A percentile compares a stretch with the other conserved stretches of the same genome.
These are phyloP conservation scores for Xylariaceae sp. DNA, from an alignment of 2,329 filamentous ascomycete species.

Conservation along the genomic window DNA sequence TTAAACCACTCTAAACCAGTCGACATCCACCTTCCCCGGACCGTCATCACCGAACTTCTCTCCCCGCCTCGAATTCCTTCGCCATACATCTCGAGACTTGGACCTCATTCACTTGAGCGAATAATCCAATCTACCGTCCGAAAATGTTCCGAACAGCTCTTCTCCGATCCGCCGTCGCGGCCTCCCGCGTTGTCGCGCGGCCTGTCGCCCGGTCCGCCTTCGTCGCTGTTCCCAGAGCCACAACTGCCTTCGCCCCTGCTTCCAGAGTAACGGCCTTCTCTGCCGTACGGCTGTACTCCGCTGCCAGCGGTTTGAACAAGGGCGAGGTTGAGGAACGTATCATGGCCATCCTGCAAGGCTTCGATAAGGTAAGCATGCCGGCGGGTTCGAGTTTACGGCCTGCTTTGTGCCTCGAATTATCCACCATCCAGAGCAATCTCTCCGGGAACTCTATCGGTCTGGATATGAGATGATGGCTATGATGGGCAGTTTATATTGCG, in stretches of 20 bases:
- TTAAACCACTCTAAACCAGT: conserved; percentile 2
- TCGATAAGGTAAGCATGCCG: conserved; percentile 71
- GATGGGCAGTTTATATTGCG: no score
- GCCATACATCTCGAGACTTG: no score
- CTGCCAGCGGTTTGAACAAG: conserved; percentile 70
- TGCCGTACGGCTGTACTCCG: conserved; percentile 79
- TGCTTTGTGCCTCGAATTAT: no score
- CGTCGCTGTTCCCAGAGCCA: conserved; percentile 17
- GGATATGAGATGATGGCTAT: no score
- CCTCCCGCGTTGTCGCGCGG: conserved; percentile 51
- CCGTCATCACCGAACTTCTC: background rate
- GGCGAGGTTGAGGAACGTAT: conserved; percentile 87
- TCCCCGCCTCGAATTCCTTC: background rate
- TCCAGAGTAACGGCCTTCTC: conserved; percentile 58
- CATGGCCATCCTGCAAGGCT: conserved; percentile 86
- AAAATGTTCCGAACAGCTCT: conserved; percentile 88
- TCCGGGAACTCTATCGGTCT: no score
- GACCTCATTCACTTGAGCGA: conserved; percentile 11
- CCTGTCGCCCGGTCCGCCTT: conserved; percentile 56
- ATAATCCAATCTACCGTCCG: background rate
- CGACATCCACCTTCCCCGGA: conserved; percentile 6
- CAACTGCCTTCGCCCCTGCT: conserved; percentile 48
- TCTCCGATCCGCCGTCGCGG: conserved; percentile 66
- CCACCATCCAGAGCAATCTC: no score
- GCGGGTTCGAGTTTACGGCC: no score